phyloP scores from a whole-genome alignment of 257 asterid species.

The Coffea eugenioides region DNA sequence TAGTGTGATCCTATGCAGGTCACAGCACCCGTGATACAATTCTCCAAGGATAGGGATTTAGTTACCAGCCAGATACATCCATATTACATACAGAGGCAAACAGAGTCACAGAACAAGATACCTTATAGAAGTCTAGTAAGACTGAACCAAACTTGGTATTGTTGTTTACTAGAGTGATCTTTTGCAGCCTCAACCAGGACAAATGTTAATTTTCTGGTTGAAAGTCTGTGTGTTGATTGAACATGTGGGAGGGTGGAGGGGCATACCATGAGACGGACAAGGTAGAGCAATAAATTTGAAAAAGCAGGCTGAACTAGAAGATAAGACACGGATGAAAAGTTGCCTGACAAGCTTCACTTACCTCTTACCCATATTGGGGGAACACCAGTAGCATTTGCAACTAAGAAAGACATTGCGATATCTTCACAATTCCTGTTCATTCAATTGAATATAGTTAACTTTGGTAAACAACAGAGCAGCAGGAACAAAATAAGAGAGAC shows the following conservation, averaged over 20 bases:
- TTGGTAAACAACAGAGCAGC: neutral
- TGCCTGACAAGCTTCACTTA: slow-evolving; percentile 24
- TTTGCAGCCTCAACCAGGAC: neutral
- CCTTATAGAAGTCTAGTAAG: neutral
- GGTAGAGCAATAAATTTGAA: neutral
- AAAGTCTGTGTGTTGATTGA: neutral
- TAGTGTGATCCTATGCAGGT: neutral
- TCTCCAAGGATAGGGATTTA: no score
- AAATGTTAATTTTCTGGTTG: neutral
- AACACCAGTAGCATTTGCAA: slow-evolving; percentile 79
- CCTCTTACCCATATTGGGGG: slow-evolving; percentile 94
- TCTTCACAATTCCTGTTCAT: slow-evolving; percentile 80
- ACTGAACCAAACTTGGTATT: neutral
- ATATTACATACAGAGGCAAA: neutral
- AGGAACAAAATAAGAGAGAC: neutral
- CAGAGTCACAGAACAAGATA: neutral
- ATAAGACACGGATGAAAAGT: neutral
- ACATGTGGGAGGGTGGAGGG: no score
- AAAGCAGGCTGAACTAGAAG: neutral
- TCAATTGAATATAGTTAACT: slow-evolving; percentile 13
- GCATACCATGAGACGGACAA: no score
- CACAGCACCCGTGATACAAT: neutral
- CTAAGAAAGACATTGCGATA: slow-evolving; percentile 88
- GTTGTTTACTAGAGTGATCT: no score
- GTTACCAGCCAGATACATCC: neutral